Percentiles rank a stretch among this genome's conserved stretches.
These are phyloP conservation scores for Neolentinus lepideus DNA, from an alignment of 1,284 basidiomycete genomes.

Conservation along the genomic window DNA sequence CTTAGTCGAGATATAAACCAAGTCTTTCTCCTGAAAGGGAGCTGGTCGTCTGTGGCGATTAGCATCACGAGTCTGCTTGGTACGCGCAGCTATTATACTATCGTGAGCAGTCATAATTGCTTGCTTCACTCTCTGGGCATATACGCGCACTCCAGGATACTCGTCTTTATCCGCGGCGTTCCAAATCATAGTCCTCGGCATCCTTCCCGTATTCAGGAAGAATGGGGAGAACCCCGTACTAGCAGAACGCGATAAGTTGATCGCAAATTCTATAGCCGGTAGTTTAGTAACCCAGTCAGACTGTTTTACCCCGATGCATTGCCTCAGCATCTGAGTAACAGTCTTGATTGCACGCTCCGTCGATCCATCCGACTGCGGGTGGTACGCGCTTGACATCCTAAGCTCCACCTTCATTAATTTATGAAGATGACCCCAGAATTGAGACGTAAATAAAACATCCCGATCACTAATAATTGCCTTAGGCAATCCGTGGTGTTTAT, in stretches of 20 bases:
- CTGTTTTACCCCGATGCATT: slow-evolving; percentile 30
- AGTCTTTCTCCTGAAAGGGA: slow-evolving; percentile 10
- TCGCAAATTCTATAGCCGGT: slow-evolving; percentile 22
- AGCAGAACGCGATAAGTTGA: slow-evolving; percentile 22
- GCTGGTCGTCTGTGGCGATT: not conserved
- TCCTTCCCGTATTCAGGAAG: slow-evolving; percentile 25
- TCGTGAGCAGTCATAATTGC: slow-evolving; percentile 8
- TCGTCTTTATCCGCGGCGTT: slow-evolving; percentile 8
- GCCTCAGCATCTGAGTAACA: slow-evolving; percentile 26
- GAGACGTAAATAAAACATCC: slow-evolving; percentile 32
- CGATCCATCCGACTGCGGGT: slow-evolving; percentile 28
- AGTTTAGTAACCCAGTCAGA: slow-evolving; percentile 32
- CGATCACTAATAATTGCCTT: slow-evolving; percentile 31
- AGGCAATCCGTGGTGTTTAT: slow-evolving; percentile 33
- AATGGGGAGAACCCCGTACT: slow-evolving; percentile 28
- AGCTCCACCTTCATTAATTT: slow-evolving; percentile 25
- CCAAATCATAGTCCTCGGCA: slow-evolving; percentile 24
- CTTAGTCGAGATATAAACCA: slow-evolving; percentile 28
- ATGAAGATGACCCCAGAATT: slow-evolving; percentile 32
- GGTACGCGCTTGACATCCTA: slow-evolving; percentile 33
- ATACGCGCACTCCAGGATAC: slow-evolving; percentile 17
- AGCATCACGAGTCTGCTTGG: slow-evolving; percentile 6
- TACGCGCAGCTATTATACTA: slow-evolving; percentile 4
- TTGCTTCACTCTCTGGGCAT: slow-evolving; percentile 16
- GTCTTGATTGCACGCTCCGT: slow-evolving; percentile 15